Evolutionary conservation across 1,284 basidiomycete genomes (phyloP), one percentile per base, ranked within the genome.

Genomic region (Naganishia cerealis): DNA sequence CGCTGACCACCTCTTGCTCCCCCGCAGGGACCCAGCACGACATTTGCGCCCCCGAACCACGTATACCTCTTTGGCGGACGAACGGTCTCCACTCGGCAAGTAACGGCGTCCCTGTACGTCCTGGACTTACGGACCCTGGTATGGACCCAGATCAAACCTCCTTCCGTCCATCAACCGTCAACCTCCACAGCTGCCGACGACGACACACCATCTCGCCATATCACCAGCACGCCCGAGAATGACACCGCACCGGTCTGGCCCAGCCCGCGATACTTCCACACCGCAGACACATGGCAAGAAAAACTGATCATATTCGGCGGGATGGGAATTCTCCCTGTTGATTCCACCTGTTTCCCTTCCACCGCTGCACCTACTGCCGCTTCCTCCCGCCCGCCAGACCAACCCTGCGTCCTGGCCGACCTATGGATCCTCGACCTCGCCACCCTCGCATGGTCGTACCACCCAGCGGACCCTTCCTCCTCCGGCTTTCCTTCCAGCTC

Each of bases 291-390:
- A 59, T 95, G 90, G 91, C 87, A 90, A 75, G 88, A 90, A 78
- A 88, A 91, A 75, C 84, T 97, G 61, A 87, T 96, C 68, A 84
- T 94, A 66, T 95, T 95, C 76, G 93, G 93, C 29, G 93, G 94
- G 21, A 95, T 96, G 91, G 90, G 89, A 71, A 87, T 0, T 24
- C 29, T 33, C 5, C 18, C 42, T 26, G 10, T 43, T 10, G 9
- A 46, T 13, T 21, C 52, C 38, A 12, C 16, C 86, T 0, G 85
- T 87, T 68, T 85, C 29, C 29, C 4, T 6, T 33, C 29, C 6
- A 33, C 29, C 29, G 87, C 0, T 36, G 29, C 46, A 5, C 18
- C 42, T 26, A 8, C 56, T 6, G 18, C 57, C 10, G 13, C 36
- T 15, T 4, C 16, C n/a, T n/a, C n/a, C n/a, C n/a, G n/a, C n/a